Base-by-base conservation (phyloP, 345 rosid species). In the Psidium friedrichsthalianum region DNA sequence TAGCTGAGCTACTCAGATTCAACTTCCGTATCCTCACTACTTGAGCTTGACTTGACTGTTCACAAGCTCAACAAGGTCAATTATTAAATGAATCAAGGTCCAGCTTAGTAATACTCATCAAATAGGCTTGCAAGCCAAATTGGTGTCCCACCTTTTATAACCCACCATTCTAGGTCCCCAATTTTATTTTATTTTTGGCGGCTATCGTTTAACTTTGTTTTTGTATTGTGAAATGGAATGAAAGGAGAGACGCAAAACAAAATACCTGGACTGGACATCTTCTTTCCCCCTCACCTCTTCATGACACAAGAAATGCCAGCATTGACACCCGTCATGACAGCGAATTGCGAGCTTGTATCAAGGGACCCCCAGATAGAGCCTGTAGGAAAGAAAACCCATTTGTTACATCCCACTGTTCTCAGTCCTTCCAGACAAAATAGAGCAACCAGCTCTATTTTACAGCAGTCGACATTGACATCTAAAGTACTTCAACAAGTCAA, bases 301-400 rank as follows among this genome's bases (percentile, higher is more conserved):
- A 97, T 92, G 25, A 95, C 91, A 83, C 94, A 93, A 61, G 98
- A 89, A 36, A 97, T 94, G 82, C 99, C 99, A 32, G 99, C 97
- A 93, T 95, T 97, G 27, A 94, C 98, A 69, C 99, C 97, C 3
- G 99, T 94, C 90, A 97, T 94, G 18, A 95, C 97, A 18, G 99
- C 99, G 87, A 97, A 83, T 97, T 97, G 55, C 99, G 97, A 89
- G 99, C 99, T 93, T 97, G 99, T 52, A 92, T 88, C 91, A 94
- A 91, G 2, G 99, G 99, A 55, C 99, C 98, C 56, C 98, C 99
- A 22, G 95, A 89, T 56, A 97, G 90, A 84, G 97, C 98, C 99
- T 97, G 93, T 74, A 74, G 25, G 21, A 58, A 82, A 74, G 36
- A 20, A 51, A 87, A 51, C 85, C 53, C 25, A 36, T 36, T 69